A percentile compares a stretch with the other conserved stretches of the same genome.
These are phyloP conservation scores for Apiotrichum brassicae DNA, from an alignment of 1,284 basidiomycete species.

Conservation along the genomic window DNA sequence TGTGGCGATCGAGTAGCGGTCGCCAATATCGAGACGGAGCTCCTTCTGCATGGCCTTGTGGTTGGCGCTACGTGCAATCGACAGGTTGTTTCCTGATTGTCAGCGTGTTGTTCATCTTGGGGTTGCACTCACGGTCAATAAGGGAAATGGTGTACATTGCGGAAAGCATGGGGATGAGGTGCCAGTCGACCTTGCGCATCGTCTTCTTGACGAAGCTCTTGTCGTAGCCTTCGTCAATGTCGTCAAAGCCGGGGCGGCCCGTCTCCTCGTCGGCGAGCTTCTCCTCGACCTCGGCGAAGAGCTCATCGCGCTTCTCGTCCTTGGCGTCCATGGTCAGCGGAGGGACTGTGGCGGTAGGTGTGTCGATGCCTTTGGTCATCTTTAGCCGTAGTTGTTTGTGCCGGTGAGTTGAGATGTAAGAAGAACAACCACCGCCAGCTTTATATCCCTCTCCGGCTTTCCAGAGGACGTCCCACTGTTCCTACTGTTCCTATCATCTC, in stretches of 20 bases:
- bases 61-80: slow-evolving; percentile 15
- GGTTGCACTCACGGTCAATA: slow-evolving; percentile 11
- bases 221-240: slow-evolving; percentile 13
- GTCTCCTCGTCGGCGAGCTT: no score
- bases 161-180: slow-evolving; percentile 12
- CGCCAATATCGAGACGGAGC: slow-evolving; percentile 24
- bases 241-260: not conserved
- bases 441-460: no score
- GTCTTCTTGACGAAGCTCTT: not conserved
- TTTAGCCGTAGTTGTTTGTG: no score
- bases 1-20: slow-evolving; percentile 42
- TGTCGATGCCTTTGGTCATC: no score
- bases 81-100: slow-evolving; percentile 28
- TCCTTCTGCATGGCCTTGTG: slow-evolving; percentile 22
- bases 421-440: no score
- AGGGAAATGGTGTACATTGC: slow-evolving; percentile 16
- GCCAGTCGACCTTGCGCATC: slow-evolving; percentile 13
- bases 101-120: no score
- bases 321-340: no score
- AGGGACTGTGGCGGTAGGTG: no score
- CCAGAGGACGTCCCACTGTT: no score
- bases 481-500: no score
- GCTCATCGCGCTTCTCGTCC: no score
- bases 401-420: no score
- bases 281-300: not conserved